These are phyloP conservation scores for Ormosia emarginata DNA, from an alignment of 306 rosid species.

Conservation along the genomic window DNA sequence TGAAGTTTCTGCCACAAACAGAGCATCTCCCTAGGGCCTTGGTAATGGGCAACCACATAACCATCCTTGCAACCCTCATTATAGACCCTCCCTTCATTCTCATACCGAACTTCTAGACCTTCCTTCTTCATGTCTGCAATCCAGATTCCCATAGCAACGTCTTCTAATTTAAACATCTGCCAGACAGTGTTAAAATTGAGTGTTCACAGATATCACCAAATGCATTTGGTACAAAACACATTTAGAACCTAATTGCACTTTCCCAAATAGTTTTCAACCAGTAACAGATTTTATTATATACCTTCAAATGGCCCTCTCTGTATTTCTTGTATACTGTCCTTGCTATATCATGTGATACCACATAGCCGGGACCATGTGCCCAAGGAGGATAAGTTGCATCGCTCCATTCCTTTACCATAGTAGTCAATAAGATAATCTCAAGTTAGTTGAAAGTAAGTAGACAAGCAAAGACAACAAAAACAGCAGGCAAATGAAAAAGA, in stretches of 20 bases:
- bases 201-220: background rate
- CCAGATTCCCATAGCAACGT: conserved; percentile 99
- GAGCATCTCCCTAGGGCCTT: conserved; percentile 92
- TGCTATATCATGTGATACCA: conserved; percentile 82
- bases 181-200: conserved; percentile 26
- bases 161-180: conserved; percentile 98
- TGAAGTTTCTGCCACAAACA: conserved; percentile 95
- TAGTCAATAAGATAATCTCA: conserved; percentile 20
- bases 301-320: conserved; percentile 75
- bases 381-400: conserved; percentile 85
- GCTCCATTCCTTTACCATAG: conserved; percentile 75
- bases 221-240: background rate
- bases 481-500: background rate
- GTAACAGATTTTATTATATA: conserved; percentile 16
- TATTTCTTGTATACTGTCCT: conserved; percentile 55
- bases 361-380: conserved; percentile 99
- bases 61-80: conserved; percentile 85
- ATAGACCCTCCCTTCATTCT: conserved; percentile 58
- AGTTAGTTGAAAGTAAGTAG: background rate
- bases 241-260: background rate
- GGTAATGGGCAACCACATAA: conserved; percentile 95
- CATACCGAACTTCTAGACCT: conserved; percentile 64
- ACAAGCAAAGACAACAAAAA: background rate
- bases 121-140: conserved; percentile 74
- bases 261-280: background rate